Evolutionary conservation across 1,139 yeast genomes (phyloP), one percentile per base, ranked within the genome.

Genomic region (Magnusiomyces fungicola): DNA sequence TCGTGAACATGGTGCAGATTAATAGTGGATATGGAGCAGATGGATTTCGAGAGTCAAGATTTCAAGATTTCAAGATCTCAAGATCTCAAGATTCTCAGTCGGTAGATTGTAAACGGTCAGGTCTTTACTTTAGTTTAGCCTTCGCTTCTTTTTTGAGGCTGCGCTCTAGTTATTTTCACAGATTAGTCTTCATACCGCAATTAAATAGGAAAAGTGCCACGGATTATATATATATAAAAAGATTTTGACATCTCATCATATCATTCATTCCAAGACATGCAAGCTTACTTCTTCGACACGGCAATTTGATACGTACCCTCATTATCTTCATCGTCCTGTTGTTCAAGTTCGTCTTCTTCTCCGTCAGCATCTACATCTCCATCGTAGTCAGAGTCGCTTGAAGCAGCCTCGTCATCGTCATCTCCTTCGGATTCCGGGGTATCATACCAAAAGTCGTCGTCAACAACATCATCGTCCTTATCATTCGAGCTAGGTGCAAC

Each of bases 371-470:
- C 50, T 16, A 40, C 52, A 32, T 46, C 52, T 18, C 37, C 38
- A 33, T 47, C 53, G 23, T 50, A 45, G 41, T 65, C 69, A 39
- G 63, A 66, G 36, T 61, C 68, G 39, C 60, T 53, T 33, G 63
- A 67, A 36, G 62, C 68, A 12, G 53, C 54, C 10, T 49, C 56
- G 24, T 52, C 59, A 21, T 50, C 62, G 36, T 64, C 66, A 30
- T 60, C 83, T 45, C 75, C 81, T 30, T 74, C 80, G 45, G 78
- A 80, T 56, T 80, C 85, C 54, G 80, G 87, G 56, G 81, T 75
- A 62, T 83, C 92, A 66, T 81, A 83, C 94, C 95, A 86, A 62
- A 85, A 86, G 61, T 84, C 92, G 57, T 86, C 95, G 59, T 85
- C 95, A 22, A 83, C 83, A 38, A 80, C 84, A 53, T 81, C 89